phyloP scores from a whole-genome alignment of 176 grass and related monocot species.

The barley (Hordeum vulgare) region MorexV3_pseudomolecules_assembly NC_058521.1:567861832-567862331 shows the following conservation, averaged over 20 bases:
- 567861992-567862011: conserved; percentile 85
- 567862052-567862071: not conserved
- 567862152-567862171: not conserved
- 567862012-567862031: conserved; percentile 38
- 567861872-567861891: not conserved
- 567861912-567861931: conserved; percentile 41
- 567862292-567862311: conserved; percentile 85
- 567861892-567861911: conserved; percentile 12
- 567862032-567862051: not conserved
- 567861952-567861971: conserved; percentile 83
- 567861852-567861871: not conserved
- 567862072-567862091: not conserved
- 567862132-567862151: not conserved
- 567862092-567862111: not conserved
- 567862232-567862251: conserved; percentile 6
- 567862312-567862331: conserved; percentile 72
- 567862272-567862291: conserved; percentile 87
- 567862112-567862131: conserved; percentile 11
- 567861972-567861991: conserved; percentile 95
- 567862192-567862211: not conserved
- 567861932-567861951: conserved; percentile 96
- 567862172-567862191: not conserved
- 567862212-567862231: not conserved
- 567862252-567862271: conserved; percentile 70
- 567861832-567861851: not conserved